Evolutionary conservation across 1,284 basidiomycete species (phyloP), one percentile per base, ranked within the genome.

Genomic region (Irpex lacteus): DNA sequence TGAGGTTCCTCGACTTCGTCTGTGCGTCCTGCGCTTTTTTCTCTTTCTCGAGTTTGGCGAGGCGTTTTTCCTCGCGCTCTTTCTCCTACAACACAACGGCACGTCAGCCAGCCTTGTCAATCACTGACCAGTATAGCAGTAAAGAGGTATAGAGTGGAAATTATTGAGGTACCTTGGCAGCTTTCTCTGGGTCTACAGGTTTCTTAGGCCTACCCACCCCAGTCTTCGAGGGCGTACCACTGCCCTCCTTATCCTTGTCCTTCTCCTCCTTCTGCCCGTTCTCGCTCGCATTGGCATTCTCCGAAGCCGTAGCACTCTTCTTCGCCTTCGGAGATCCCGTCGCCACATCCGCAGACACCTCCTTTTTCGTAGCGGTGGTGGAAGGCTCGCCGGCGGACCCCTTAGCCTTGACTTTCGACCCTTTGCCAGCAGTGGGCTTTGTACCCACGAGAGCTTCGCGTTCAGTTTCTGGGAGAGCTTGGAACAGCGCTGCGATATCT

Each of bases 1-100:
- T 86, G 5, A 91, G 77, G 1, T 85, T 87, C n/a, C 87, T 85
- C 1, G 91, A 90, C 73, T 85, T 91, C 57, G 85, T 82, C 61
- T 89, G 85, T 0, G 85, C 82, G 66, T 90, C 87, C 61, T 85
- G 84, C 64, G 83, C 84, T 73, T 86, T 92, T 77, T 85, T 87
- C 70, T 92, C 88, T 71, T 82, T 86, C 70, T 89, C 86, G 0
- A 75, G 79, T 70, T 84, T 90, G 1, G 85, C 87, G 0, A 78
- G 80, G 69, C 85, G 90, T 75, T 84, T 89, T 69, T 88, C 88
- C 49, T 81, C 77, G 64, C 81, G 84, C 60, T 89, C 87, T 71
- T 86, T 90, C 65, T 89, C 86, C 89, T 92, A 50, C 56, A 26
- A 32, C 32, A 2, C 4, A 32, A 32, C 26, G 26, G 26, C 26